A percentile compares a stretch with the other conserved stretches of the same genome.
These are phyloP conservation scores for Aspergillus cristatus DNA, from an alignment of 495 filamentous ascomycete species.

Conservation along the genomic window DNA sequence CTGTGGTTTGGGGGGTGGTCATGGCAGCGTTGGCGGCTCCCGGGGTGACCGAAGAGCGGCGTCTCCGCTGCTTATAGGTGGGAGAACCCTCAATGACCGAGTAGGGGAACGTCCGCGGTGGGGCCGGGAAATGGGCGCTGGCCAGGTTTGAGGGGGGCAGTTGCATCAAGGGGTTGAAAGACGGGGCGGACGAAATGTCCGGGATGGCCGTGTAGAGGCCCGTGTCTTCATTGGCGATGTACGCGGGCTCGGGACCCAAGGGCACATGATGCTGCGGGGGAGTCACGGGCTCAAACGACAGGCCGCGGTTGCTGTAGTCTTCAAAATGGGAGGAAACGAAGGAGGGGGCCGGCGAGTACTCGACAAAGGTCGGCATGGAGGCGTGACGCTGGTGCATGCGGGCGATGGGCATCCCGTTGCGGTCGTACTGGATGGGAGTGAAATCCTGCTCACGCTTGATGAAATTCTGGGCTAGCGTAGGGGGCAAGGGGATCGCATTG, in stretches of 20 bases:
- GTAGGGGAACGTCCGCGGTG: slow-evolving; percentile 64
- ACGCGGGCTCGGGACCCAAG: slow-evolving; percentile 79
- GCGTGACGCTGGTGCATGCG: slow-evolving; percentile 83
- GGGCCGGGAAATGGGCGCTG: slow-evolving; percentile 59
- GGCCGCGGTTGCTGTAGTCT: slow-evolving; percentile 91
- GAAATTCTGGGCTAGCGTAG: slow-evolving; percentile 53
- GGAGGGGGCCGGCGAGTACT: slow-evolving; percentile 95
- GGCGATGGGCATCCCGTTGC: slow-evolving; percentile 75
- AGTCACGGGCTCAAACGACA: slow-evolving; percentile 94
- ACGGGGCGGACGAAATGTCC: slow-evolving; percentile 50
- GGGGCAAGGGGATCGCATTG: slow-evolving; percentile 53
- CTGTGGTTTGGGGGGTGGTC: slow-evolving; percentile 36
- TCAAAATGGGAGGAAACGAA: slow-evolving; percentile 96
- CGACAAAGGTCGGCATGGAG: slow-evolving; percentile 94
- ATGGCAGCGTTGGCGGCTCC: slow-evolving; percentile 52
- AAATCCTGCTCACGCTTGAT: slow-evolving; percentile 81
- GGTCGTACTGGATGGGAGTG: slow-evolving; percentile 71
- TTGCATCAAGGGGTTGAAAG: slow-evolving; percentile 79
- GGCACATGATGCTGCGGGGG: slow-evolving; percentile 81
- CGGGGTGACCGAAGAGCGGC: slow-evolving; percentile 84
- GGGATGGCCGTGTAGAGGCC: slow-evolving; percentile 91
- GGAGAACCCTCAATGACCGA: slow-evolving; percentile 96
- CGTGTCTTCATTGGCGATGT: slow-evolving; percentile 95
- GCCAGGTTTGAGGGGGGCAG: slow-evolving; percentile 80
- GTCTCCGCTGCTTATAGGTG: slow-evolving; percentile 93